phyloP scores from a whole-genome alignment of 2,329 filamentous ascomycete species.

The Penicillium sp. region DNA sequence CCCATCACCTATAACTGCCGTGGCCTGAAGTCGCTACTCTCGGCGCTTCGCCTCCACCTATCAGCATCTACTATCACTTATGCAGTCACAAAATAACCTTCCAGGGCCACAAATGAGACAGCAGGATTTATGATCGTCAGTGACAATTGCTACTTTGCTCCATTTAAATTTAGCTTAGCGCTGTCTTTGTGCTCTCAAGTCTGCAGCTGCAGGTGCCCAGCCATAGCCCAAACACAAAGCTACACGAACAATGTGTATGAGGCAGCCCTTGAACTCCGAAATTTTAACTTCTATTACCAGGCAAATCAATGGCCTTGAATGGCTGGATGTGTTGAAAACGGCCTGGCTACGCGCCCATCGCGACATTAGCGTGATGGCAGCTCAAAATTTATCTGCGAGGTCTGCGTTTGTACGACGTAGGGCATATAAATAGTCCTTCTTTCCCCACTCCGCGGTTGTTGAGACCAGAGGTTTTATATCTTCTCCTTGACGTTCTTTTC shows the following conservation, averaged over 20 bases:
- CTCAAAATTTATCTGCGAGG: constrained; percentile 4
- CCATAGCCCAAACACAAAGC: background rate
- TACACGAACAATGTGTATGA: constrained; percentile 1
- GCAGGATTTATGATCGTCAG: background rate
- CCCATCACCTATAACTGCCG: constrained; percentile 7
- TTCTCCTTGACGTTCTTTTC: constrained; percentile 11
- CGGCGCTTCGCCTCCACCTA: constrained; percentile 20
- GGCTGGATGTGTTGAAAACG: background rate
- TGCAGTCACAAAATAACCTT: background rate
- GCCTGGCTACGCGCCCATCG: constrained; percentile 8
- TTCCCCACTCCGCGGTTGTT: background rate
- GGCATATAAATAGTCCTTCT: background rate
- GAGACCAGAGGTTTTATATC: background rate
- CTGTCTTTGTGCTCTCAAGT: constrained; percentile 12
- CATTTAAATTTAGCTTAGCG: constrained; percentile 13
- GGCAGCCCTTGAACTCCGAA: background rate
- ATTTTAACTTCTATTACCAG: background rate
- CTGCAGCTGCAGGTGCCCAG: constrained; percentile 13
- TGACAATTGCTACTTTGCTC: background rate
- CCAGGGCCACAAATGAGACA: constrained; percentile 7
- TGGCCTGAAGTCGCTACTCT: constrained; percentile 7
- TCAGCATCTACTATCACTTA: constrained; percentile 7
- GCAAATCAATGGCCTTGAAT: constrained; percentile 6
- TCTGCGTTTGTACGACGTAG: background rate
- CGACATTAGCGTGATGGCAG: constrained; percentile 10